Conservation (phyloP, 148 eudicot genomes). For the Rhododendron ovatum region DNA sequence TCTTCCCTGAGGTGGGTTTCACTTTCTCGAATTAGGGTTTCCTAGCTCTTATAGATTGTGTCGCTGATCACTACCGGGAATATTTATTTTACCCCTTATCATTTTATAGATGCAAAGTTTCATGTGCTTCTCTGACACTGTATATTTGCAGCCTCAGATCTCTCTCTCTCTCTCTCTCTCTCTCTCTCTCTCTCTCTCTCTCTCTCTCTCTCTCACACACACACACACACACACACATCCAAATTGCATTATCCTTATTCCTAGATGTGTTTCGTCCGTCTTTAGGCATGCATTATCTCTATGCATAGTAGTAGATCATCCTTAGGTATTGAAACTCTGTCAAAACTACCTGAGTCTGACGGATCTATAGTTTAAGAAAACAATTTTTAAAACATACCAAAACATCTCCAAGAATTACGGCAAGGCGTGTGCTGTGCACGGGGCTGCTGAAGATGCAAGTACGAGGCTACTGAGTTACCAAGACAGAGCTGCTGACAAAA, state of each 20-base stretch:
- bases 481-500: too few relatives aligned
- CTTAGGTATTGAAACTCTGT: not conserved
- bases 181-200: not conserved
- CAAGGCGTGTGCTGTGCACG: too few relatives aligned
- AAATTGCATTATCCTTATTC: not conserved
- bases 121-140: not conserved
- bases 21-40: constrained; percentile 9
- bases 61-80: not conserved
- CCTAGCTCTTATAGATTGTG: not conserved
- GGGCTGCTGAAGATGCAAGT: too few relatives aligned
- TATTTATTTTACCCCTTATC: not conserved
- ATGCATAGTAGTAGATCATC: not conserved
- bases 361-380: too few relatives aligned
- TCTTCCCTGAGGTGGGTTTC: not conserved
- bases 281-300: not conserved
- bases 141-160: not conserved
- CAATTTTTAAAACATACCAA: too few relatives aligned
- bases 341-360: too few relatives aligned
- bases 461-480: too few relatives aligned
- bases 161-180: constrained; percentile 1
- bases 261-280: not conserved
- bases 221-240: not conserved
- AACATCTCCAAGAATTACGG: too few relatives aligned
- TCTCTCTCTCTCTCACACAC: not conserved
- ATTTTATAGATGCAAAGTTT: not conserved